Conservation (phyloP, 352 stramenopile species). For the Phytophthora aleatoria region DNA sequence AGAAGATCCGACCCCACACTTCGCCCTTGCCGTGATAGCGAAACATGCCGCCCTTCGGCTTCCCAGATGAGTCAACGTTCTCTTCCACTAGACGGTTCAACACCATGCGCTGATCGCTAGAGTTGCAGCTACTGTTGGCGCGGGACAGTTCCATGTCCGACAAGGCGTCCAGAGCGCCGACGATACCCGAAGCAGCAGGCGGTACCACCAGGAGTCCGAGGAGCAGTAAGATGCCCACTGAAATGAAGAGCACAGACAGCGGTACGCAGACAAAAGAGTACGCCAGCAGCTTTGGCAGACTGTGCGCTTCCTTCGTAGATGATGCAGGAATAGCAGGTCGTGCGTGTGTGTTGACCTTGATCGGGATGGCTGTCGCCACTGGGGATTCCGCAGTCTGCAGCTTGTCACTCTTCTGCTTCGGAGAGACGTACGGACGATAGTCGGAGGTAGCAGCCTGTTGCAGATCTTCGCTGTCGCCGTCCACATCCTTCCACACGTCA, state of each 20-base stretch:
- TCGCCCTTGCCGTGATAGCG: constrained; percentile 59
- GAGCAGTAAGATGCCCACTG: constrained; percentile 56
- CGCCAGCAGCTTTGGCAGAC: constrained; percentile 60
- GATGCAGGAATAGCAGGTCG: constrained; percentile 16
- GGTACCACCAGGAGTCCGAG: constrained; percentile 66
- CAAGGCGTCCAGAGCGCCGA: constrained; percentile 63
- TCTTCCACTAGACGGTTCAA: constrained; percentile 59
- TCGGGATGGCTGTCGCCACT: constrained; percentile 23
- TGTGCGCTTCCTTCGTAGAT: constrained; percentile 43
- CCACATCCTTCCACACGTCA: constrained; percentile 44
- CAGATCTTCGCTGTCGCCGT: constrained; percentile 30
- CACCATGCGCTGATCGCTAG: constrained; percentile 55
- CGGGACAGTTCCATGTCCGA: constrained; percentile 80
- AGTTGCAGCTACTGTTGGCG: constrained; percentile 69
- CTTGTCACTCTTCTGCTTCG: constrained; percentile 51
- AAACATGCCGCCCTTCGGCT: constrained; percentile 49
- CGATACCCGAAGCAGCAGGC: constrained; percentile 51
- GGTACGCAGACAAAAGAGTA: constrained; percentile 68
- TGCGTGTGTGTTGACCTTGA: constrained; percentile 27
- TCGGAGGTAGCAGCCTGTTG: constrained; percentile 32
- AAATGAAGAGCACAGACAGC: constrained; percentile 63
- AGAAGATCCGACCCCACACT: constrained; percentile 74
- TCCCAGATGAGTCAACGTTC: constrained; percentile 31
- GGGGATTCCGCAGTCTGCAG: constrained; percentile 33
- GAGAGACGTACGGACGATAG: constrained; percentile 64